These are phyloP conservation scores for Clarireedia hainanense DNA, from an alignment of 2,329 filamentous ascomycete genomes.

Conservation along the genomic window DNA sequence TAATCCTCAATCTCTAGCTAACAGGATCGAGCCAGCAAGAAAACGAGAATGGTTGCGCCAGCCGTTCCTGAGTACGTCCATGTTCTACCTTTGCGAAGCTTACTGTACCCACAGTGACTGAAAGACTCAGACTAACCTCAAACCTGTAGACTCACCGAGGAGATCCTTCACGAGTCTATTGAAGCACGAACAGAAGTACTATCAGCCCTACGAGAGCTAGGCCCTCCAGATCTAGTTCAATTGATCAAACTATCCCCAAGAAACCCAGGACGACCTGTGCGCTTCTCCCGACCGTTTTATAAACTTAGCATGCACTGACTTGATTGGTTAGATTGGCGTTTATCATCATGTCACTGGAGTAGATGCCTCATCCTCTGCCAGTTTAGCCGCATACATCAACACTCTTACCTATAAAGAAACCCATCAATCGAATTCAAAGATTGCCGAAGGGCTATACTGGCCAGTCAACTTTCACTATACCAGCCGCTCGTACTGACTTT, in stretches of 20 bases:
- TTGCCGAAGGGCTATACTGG: slow-evolving; percentile 92
- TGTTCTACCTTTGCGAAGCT: background rate
- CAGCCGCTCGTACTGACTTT: slow-evolving; percentile 20
- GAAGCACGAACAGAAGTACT: slow-evolving; percentile 89
- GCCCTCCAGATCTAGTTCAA: slow-evolving; percentile 92
- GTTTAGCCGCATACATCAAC: slow-evolving; percentile 95
- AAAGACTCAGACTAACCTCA: slow-evolving; percentile 13
- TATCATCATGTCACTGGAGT: slow-evolving; percentile 98
- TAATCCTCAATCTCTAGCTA: background rate
- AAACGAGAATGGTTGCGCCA: slow-evolving; percentile 40
- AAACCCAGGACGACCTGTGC: slow-evolving; percentile 49
- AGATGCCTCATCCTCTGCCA: slow-evolving; percentile 95
- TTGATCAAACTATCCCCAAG: slow-evolving; percentile 67
- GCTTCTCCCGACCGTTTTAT: background rate
- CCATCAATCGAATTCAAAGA: slow-evolving; percentile 71
- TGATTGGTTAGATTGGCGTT: slow-evolving; percentile 60
- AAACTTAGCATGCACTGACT: slow-evolving; percentile 11
- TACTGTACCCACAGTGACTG: background rate
- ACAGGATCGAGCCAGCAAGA: background rate
- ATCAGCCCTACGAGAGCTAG: slow-evolving; percentile 78
- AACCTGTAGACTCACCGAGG: slow-evolving; percentile 73
- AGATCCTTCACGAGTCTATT: slow-evolving; percentile 83
- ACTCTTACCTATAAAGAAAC: slow-evolving; percentile 86
- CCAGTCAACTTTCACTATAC: slow-evolving; percentile 35
- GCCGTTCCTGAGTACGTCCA: slow-evolving; percentile 66